Percentiles rank a stretch among this genome's conserved stretches.
These are phyloP conservation scores for Noccaea bulbosa DNA, from an alignment of 345 rosid species.

Conservation along the genomic window DNA sequence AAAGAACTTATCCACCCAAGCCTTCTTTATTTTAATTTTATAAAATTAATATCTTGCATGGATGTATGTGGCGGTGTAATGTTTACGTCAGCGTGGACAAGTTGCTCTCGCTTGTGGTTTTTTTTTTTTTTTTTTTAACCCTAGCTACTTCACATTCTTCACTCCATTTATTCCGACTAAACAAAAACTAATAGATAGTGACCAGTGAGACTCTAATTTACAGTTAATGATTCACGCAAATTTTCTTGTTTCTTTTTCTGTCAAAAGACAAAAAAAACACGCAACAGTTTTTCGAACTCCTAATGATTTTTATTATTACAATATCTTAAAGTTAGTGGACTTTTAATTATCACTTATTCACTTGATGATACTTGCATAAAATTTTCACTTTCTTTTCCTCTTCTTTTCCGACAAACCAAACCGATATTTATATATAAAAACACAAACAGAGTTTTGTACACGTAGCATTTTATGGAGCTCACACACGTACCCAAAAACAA, in stretches of 20 bases:
- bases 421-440: constrained; percentile 20
- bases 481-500: constrained; percentile 33
- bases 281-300: constrained; percentile 10
- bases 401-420: constrained; percentile 43
- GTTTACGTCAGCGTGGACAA: constrained; percentile 37
- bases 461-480: constrained; percentile 36
- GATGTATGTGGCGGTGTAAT: constrained; percentile 29
- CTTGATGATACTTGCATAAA: constrained; percentile 23
- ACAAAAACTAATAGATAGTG: constrained; percentile 6
- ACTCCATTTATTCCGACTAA: constrained; percentile 23
- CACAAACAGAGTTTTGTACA: constrained; percentile 39
- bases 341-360: constrained; percentile 26
- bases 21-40: not conserved
- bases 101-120: constrained; percentile 5
- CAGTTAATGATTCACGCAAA: not conserved
- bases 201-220: constrained; percentile 12
- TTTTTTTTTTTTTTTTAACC: not conserved
- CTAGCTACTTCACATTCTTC: constrained; percentile 8
- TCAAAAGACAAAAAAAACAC: not conserved
- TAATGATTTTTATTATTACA: constrained; percentile 25
- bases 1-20: not conserved
- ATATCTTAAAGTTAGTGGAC: constrained; percentile 32
- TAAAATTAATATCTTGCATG: constrained; percentile 3
- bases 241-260: not conserved
- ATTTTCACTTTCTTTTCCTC: constrained; percentile 1